Conservation (phyloP, 1,284 basidiomycete genomes). For the Tremellales sp. region DNA sequence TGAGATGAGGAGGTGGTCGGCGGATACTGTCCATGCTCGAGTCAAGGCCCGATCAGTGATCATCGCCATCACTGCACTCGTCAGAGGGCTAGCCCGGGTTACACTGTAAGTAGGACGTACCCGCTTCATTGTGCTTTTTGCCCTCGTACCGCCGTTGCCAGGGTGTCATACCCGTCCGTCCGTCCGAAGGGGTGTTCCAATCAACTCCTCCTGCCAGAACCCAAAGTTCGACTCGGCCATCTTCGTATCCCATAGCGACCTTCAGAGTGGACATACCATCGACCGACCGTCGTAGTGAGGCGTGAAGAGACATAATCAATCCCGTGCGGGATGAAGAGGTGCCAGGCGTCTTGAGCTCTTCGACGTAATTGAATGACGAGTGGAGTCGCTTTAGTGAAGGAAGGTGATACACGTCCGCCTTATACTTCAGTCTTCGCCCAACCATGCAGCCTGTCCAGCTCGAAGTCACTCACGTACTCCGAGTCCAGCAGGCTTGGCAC, state of each 20-base stretch:
- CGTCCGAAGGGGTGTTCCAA: neutral
- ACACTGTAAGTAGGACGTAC: conserved; percentile 53
- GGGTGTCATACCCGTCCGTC: neutral
- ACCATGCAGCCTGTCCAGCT: neutral
- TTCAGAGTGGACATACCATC: conserved; percentile 46
- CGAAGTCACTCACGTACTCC: conserved; percentile 63
- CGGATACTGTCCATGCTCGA: conserved; percentile 72
- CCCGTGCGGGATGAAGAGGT: conserved; percentile 51
- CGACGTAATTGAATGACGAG: conserved; percentile 54
- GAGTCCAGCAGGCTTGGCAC: conserved; percentile 84
- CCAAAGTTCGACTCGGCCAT: conserved; percentile 67
- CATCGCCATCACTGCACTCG: conserved; percentile 73
- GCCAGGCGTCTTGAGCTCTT: conserved; percentile 1
- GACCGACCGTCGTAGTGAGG: conserved; percentile 42
- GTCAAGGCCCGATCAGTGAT: conserved; percentile 58
- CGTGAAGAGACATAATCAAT: conserved; percentile 77
- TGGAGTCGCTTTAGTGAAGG: conserved; percentile 64
- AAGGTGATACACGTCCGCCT: conserved; percentile 75
- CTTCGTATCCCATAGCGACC: conserved; percentile 72
- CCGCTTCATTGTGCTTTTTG: conserved; percentile 71
- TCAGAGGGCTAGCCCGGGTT: too few relatives aligned
- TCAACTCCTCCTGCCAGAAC: conserved; percentile 44
- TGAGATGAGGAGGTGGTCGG: conserved; percentile 70
- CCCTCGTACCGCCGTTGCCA: conserved; percentile 69
- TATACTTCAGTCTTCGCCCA: conserved; percentile 32